Evolutionary conservation across 768 basidiomycete genomes (phyloP).

Genomic region (Boletus sp.): DNA sequence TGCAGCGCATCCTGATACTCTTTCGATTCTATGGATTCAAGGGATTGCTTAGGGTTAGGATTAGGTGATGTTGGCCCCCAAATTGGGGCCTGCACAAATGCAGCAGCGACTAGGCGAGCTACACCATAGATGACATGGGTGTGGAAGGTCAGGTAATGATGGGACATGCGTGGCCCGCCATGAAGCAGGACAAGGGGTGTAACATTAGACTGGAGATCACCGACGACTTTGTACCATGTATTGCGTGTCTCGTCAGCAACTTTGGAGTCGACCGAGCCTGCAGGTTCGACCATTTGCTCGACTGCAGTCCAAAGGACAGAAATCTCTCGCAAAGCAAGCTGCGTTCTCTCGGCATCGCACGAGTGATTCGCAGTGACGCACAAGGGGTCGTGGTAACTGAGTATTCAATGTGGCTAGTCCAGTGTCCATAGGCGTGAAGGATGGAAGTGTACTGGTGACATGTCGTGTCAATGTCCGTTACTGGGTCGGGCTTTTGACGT

Average conservation of each 20-base stretch:
- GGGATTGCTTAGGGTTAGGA: too few species aligned
- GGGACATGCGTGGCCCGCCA: constrained; percentile 37
- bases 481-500: too few species aligned
- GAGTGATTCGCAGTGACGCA: neutral
- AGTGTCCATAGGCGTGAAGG: too few species aligned
- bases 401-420: too few species aligned
- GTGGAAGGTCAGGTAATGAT: constrained; percentile 36
- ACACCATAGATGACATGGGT: constrained; percentile 36
- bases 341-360: neutral
- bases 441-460: too few species aligned
- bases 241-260: constrained; percentile 25
- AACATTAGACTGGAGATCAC: constrained; percentile 29
- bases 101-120: too few species aligned
- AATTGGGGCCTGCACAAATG: too few species aligned
- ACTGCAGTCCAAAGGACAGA: neutral
- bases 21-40: too few species aligned
- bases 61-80: too few species aligned
- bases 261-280: constrained; percentile 14
- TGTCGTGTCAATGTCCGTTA: too few species aligned
- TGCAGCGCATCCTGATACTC: constrained; percentile 32
- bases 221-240: constrained; percentile 43
- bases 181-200: constrained; percentile 38
- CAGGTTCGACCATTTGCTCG: constrained; percentile 11
- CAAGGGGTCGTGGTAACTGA: neutral
- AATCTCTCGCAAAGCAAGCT: neutral